A percentile compares a stretch with the other conserved stretches of the same genome.
Evolutionary conservation across 2,329 filamentous ascomycete species (phyloP).

Genomic region (Xylariaceae sp.): DNA sequence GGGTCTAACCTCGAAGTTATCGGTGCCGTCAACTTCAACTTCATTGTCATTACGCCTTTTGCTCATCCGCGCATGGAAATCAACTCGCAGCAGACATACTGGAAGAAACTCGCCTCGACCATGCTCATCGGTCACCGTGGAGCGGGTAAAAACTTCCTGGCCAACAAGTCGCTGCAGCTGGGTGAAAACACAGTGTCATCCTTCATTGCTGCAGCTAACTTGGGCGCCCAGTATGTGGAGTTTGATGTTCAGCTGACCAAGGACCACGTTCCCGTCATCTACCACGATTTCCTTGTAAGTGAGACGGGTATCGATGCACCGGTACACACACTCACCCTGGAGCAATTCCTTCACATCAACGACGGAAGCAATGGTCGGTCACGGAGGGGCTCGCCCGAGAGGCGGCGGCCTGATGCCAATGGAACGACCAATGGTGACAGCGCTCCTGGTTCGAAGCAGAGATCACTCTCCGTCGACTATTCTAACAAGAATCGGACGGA

Average conservation of each 20-base stretch:
- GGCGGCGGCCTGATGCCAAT: conserved; percentile 24
- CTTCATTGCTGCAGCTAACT: conserved; percentile 91
- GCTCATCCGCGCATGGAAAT: conserved; percentile 90
- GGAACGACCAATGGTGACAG: conserved; percentile 31
- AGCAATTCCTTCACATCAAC: conserved; percentile 91
- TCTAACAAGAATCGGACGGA: conserved; percentile 36
- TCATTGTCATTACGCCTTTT: conserved; percentile 90
- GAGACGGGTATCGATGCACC: conserved; percentile 97
- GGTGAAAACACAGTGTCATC: conserved; percentile 95
- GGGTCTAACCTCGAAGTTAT: conserved; percentile 83
- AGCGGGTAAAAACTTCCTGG: conserved; percentile 82
- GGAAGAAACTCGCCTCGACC: conserved; percentile 85
- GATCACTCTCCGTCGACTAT: conserved; percentile 53
- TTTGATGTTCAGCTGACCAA: conserved; percentile 98
- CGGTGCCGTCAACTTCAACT: conserved; percentile 94
- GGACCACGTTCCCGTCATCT: conserved; percentile 95
- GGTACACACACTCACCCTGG: conserved; percentile 87
- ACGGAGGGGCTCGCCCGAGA: conserved; percentile 25
- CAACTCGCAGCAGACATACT: conserved; percentile 87
- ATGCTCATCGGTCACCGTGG: conserved; percentile 73
- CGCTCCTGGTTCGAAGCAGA: conserved; percentile 34
- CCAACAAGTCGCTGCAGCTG: conserved; percentile 81
- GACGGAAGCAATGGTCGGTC: conserved; percentile 45
- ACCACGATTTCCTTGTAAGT: conserved; percentile 96
- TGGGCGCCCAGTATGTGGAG: conserved; percentile 72